These are phyloP conservation scores for Alternaria triticimaculans DNA, from an alignment of 2,329 filamentous ascomycete genomes.

Conservation along the genomic window DNA sequence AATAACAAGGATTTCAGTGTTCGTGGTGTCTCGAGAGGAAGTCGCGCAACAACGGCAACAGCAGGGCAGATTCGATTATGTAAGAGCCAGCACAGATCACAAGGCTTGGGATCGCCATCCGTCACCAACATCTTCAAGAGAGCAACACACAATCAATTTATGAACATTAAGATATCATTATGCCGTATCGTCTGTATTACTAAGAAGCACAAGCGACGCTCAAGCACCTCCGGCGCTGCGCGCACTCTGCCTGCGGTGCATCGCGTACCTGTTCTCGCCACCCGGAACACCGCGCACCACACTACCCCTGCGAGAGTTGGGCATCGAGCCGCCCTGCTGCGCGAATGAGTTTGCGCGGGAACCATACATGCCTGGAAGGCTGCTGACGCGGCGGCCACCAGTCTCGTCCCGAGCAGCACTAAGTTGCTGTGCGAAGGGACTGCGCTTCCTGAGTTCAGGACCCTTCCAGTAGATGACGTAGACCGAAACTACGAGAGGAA, in stretches of 20 bases:
- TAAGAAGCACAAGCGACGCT: conserved; percentile 16
- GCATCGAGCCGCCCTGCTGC: conserved; percentile 20
- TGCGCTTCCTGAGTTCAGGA: conserved; percentile 58
- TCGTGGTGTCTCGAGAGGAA: background rate
- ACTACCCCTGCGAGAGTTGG: conserved; percentile 37
- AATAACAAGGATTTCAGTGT: background rate
- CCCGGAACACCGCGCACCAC: conserved; percentile 31
- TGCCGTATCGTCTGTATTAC: background rate
- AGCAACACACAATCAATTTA: background rate
- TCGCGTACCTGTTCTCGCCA: conserved; percentile 16
- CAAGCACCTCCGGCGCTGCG: background rate
- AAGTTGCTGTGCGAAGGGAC: conserved; percentile 61
- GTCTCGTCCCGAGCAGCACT: conserved; percentile 40
- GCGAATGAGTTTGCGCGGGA: conserved; percentile 38
- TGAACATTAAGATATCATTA: background rate
- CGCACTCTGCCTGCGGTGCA: conserved; percentile 16
- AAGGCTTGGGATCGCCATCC: background rate
- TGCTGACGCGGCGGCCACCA: conserved; percentile 43
- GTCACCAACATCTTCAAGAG: background rate
- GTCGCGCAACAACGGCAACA: background rate
- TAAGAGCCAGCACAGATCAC: background rate
- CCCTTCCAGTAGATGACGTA: conserved; percentile 63
- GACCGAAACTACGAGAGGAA: conserved; percentile 52
- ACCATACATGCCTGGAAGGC: conserved; percentile 40
- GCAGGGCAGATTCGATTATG: background rate